These are phyloP conservation scores for Melanogaster broomeanus DNA, from an alignment of 768 basidiomycete species.

Conservation along the genomic window DNA sequence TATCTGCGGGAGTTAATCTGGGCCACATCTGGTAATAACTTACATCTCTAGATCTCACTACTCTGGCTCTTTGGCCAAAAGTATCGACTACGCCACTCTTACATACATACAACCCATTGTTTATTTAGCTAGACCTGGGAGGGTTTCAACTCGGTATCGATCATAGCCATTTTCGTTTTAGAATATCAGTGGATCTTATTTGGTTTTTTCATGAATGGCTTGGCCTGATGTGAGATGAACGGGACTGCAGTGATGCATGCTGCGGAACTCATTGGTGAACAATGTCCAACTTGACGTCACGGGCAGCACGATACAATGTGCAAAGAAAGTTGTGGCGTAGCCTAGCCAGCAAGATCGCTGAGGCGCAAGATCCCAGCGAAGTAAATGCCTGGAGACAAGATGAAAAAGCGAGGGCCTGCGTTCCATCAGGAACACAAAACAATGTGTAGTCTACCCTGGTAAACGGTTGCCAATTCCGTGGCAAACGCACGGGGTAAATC, in stretches of 20 bases:
- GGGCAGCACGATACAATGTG: neutral
- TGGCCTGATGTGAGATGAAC: conserved; percentile 13
- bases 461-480: too few species aligned
- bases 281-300: neutral
- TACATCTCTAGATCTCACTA: conserved; percentile 30
- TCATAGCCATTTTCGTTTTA: conserved; percentile 9
- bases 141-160: conserved; percentile 15
- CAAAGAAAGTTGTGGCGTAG: neutral
- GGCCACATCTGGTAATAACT: conserved; percentile 25
- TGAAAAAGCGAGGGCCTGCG: conserved; percentile 4
- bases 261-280: conserved; percentile 4
- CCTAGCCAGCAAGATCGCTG: conserved; percentile 9
- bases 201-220: neutral
- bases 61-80: conserved; percentile 11
- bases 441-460: too few species aligned
- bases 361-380: conserved; percentile 29
- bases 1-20: conserved; percentile 27
- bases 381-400: conserved; percentile 11
- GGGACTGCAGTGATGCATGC: conserved; percentile 6
- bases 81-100: conserved; percentile 19
- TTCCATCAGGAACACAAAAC: conserved; percentile 13
- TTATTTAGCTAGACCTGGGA: conserved; percentile 4
- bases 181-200: conserved; percentile 7
- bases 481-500: too few species aligned
- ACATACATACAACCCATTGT: conserved; percentile 17